phyloP scores from a whole-genome alignment of 345 rosid genomes.

The Salix exigua region DNA sequence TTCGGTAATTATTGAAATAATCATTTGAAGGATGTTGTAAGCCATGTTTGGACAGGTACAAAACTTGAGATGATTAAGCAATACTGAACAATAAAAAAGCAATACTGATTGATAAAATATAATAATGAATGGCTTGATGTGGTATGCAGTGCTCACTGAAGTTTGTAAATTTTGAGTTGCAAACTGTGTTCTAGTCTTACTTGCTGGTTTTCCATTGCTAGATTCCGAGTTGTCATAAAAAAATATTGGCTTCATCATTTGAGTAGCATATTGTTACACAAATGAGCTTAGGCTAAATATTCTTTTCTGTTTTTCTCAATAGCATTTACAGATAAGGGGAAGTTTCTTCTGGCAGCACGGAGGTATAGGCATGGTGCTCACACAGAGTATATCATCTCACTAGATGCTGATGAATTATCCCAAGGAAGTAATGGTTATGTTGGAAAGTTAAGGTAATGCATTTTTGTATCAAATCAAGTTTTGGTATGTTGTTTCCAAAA shows the following conservation, averaged over 20 bases:
- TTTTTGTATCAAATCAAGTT: background rate
- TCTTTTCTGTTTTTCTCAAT: slow-evolving; percentile 12
- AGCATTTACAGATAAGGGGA: slow-evolving; percentile 80
- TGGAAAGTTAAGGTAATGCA: slow-evolving; percentile 81
- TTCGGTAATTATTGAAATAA: background rate
- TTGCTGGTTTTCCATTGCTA: no score
- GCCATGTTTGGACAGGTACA: no score
- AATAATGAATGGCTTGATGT: no score
- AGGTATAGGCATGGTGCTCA: slow-evolving; percentile 75
- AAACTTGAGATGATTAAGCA: no score
- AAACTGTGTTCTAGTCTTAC: no score
- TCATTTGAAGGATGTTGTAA: no score
- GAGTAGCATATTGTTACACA: background rate
- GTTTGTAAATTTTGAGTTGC: no score
- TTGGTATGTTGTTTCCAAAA: background rate
- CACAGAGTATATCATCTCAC: slow-evolving; percentile 80
- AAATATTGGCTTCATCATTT: background rate
- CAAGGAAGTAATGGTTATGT: slow-evolving; percentile 93
- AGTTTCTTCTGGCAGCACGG: slow-evolving; percentile 91
- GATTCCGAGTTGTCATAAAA: no score
- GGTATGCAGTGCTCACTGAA: no score
- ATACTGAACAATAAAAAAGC: no score
- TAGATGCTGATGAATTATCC: slow-evolving; percentile 78
- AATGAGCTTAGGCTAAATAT: background rate
- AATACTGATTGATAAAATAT: no score